Percentiles rank a stretch among this genome's conserved stretches.
phyloP scores from a whole-genome alignment of 2,329 filamentous ascomycete species.

The Acephala macrosclerotiorum region DNA sequence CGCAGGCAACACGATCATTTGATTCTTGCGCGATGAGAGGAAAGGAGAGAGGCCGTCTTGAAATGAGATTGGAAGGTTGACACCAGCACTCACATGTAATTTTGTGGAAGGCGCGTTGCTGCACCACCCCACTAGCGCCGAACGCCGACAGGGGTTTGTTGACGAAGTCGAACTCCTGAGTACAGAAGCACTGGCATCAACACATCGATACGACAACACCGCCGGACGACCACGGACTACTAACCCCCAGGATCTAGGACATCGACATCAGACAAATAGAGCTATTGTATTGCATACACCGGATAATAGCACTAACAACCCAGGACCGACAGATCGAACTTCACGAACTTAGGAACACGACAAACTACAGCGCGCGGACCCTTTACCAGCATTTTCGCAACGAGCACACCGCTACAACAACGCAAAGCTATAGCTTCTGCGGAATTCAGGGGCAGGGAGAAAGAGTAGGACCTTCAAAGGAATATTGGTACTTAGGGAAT shows the following conservation, averaged over 20 bases:
- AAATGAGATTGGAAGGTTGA: neutral
- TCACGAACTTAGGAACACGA: conserved; percentile 21
- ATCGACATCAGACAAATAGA: conserved; percentile 24
- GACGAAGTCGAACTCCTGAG: conserved; percentile 3
- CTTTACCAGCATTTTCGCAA: conserved; percentile 18
- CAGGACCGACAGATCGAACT: conserved; percentile 18
- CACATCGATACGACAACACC: conserved; percentile 14
- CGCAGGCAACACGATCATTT: neutral
- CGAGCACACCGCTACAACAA: conserved; percentile 30
- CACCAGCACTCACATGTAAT: conserved; percentile 1
- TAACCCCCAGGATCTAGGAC: conserved; percentile 24
- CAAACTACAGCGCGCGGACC: conserved; percentile 26
- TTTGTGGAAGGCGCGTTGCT: neutral
- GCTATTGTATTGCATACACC: conserved; percentile 23
- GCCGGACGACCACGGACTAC: conserved; percentile 2
- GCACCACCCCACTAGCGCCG: neutral
- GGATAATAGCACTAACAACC: neutral
- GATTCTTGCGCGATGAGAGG: neutral
- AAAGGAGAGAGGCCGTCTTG: neutral
- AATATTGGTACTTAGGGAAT: conserved; percentile 21
- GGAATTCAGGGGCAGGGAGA: conserved; percentile 12
- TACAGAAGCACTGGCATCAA: neutral
- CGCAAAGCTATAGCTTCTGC: conserved; percentile 16
- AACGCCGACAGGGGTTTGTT: conserved; percentile 1
- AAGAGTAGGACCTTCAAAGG: conserved; percentile 12